phyloP scores from a whole-genome alignment of 257 asterid species.

The Perilla frutescens region DNA sequence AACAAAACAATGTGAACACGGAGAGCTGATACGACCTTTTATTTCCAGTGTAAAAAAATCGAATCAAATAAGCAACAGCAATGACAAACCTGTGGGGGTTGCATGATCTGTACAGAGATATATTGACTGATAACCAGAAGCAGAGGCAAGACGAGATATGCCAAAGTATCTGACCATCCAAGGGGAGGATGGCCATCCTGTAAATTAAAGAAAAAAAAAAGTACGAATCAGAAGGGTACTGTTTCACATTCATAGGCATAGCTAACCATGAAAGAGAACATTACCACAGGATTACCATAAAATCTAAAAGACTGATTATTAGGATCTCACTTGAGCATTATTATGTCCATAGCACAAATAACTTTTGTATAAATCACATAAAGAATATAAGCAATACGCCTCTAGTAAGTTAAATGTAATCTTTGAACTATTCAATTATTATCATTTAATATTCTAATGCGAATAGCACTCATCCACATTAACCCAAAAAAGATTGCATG shows the following conservation, averaged over 20 bases:
- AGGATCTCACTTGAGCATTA: not conserved
- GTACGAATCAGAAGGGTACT: slow-evolving; percentile 24
- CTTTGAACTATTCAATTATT: not conserved
- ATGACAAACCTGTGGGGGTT: slow-evolving; percentile 83
- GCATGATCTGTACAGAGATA: slow-evolving; percentile 90
- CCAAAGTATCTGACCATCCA: slow-evolving; percentile 95
- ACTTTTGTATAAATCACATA: slow-evolving; percentile 3
- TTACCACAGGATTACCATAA: not conserved
- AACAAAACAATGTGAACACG: not conserved
- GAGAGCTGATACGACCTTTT: slow-evolving; percentile 16
- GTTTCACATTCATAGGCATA: not conserved
- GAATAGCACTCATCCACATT: not conserved
- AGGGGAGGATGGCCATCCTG: slow-evolving; percentile 99
- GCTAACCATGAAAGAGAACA: slow-evolving; percentile 11
- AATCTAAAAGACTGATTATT: slow-evolving; percentile 5
- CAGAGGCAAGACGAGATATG: slow-evolving; percentile 89
- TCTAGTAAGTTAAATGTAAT: not conserved
- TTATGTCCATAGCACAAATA: slow-evolving; percentile 9
- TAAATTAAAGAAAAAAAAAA: slow-evolving; percentile 11
- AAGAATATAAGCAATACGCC: not conserved
- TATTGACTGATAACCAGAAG: slow-evolving; percentile 78
- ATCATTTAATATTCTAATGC: not conserved
- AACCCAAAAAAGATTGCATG: slow-evolving; percentile 14
- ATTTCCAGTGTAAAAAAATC: slow-evolving; percentile 26
- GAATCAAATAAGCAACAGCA: slow-evolving; percentile 13